A percentile compares a stretch with the other conserved stretches of the same genome.
Conservation (phyloP, 116 monocot species). For the Cymodocea nodosa region DNA sequence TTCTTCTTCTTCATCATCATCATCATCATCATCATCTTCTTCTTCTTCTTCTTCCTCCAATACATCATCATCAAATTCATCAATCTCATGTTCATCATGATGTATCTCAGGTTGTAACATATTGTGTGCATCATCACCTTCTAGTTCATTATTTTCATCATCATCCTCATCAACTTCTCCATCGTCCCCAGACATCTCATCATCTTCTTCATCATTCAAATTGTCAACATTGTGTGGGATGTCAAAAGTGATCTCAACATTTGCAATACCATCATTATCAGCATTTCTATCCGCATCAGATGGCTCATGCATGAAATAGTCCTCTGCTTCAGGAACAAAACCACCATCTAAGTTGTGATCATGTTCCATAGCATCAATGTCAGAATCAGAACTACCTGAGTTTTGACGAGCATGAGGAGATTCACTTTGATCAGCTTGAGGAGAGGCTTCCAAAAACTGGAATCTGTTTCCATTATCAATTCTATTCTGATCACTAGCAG, state of each 20-base stretch:
- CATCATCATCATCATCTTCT: too few species aligned
- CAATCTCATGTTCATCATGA: conserved; percentile 95
- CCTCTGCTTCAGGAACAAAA: conserved; percentile 62
- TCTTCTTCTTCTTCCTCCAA: too few species aligned
- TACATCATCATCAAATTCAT: conserved; percentile 93
- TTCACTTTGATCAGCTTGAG: conserved; percentile 55
- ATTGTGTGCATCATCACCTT: conserved; percentile 84
- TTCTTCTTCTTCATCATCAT: too few species aligned
- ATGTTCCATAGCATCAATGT: conserved; percentile 85
- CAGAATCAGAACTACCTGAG: conserved; percentile 49
- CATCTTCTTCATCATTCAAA: conserved; percentile 73
- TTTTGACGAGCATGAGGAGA: conserved; percentile 43
- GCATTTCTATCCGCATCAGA: conserved; percentile 56
- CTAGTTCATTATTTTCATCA: conserved; percentile 52
- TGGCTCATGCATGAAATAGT: conserved; percentile 86
- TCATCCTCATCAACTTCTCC: conserved; percentile 58
- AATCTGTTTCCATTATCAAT: conserved; percentile 40
- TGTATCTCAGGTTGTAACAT: conserved; percentile 93
- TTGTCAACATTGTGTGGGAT: conserved; percentile 54
- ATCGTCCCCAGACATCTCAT: conserved; percentile 64
- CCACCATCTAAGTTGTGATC: conserved; percentile 54
- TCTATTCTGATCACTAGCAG: conserved; percentile 35
- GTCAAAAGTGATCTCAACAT: conserved; percentile 93
- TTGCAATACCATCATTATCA: conserved; percentile 53
- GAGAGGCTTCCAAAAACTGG: conserved; percentile 50